Evolutionary conservation across 805 yeast species (phyloP), one percentile per base, ranked within the genome.

Genomic region (Yamadazyma akitaensis): DNA sequence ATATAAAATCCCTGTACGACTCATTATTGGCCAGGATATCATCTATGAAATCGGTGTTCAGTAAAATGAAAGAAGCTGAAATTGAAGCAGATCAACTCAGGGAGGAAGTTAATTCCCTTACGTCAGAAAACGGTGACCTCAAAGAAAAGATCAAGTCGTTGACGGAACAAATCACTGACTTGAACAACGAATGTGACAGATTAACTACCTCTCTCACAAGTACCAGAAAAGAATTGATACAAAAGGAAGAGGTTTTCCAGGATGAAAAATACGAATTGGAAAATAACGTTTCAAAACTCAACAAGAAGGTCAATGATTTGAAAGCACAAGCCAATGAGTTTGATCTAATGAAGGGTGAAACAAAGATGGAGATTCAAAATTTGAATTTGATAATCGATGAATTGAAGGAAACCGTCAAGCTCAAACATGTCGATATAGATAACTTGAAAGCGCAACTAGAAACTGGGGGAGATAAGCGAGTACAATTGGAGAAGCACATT

Each of bases 61-160:
- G 63, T 43, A 85, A 86, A 53, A 84, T 85, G 88, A 84, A 85
- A 58, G 84, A 79, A 47, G 70, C 88, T 0, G 84, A 85, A 57
- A 65, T 62, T 2, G 87, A 85, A 53, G 67, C 87, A 16, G 88
- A 78, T 36, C 68, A 66, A 4, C 72, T 78, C 1, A 78, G 79
- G 53, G 77, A 68, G 47, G 48, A 48, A 17, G 40, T 54, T 1
- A 58, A 54, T 13, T 42, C 34, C 16, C 31, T 43, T 13, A 36
- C 32, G 19, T 44, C 51, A 10, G 60, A 63, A 44, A 53, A 51
- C 48, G 48, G 50, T 36, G n/a, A 24, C 2, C 44, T 52, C 28
- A 37, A 19, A 7, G 17, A 14, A 5, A 30, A 25, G 9, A 10
- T 45, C 17, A 21, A 37, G 12, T 16, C 17, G 26, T 37, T 46